These are phyloP conservation scores for Hordeum vulgare DNA, from an alignment of 176 grass and related monocot species.

Conservation along the genomic window DNA sequence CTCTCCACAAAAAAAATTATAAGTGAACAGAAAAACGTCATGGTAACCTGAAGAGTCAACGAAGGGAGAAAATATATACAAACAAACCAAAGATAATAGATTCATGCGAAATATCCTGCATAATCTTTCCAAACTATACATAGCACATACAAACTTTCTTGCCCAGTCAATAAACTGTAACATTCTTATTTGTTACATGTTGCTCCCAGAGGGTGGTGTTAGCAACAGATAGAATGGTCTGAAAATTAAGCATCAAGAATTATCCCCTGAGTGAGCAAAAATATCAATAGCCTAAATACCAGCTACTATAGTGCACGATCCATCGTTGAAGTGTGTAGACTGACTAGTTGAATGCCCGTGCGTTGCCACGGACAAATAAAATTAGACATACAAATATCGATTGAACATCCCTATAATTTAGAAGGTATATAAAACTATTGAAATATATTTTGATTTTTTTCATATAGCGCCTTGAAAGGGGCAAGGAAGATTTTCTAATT, in stretches of 20 bases:
- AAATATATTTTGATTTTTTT: no score
- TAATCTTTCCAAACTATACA: not conserved
- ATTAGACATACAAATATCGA: no score
- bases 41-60: conserved; percentile 30
- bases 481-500: no score
- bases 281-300: not conserved
- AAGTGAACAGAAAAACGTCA: not conserved
- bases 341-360: not conserved
- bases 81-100: conserved; percentile 8
- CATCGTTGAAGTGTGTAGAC: not conserved
- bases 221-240: not conserved
- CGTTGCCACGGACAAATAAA: no score
- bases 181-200: not conserved
- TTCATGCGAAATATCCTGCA: not conserved
- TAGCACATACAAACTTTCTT: not conserved
- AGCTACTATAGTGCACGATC: not conserved
- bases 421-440: no score
- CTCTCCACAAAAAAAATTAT: not conserved
- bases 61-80: conserved; percentile 3
- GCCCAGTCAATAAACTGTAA: not conserved
- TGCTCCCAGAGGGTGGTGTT: not conserved
- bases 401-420: no score
- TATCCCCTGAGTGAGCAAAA: not conserved
- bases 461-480: no score
- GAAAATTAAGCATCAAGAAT: not conserved